A percentile compares a stretch with the other conserved stretches of the same genome.
Conservation (phyloP, 2,329 filamentous ascomycete genomes). For the Hymenoscyphus linearis region DNA sequence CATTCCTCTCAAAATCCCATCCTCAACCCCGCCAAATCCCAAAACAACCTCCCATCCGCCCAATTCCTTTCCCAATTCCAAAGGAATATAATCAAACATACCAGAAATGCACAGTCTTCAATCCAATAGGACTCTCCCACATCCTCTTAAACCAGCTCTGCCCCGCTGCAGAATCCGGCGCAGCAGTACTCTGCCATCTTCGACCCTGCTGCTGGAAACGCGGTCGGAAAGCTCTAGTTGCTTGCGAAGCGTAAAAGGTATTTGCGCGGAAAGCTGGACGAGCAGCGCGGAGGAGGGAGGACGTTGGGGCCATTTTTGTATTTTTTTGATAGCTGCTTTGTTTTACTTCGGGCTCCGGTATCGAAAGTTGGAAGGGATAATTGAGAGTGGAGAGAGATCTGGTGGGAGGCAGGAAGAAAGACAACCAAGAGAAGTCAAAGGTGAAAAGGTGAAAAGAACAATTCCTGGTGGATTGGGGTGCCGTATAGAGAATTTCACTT, state of each 20-base stretch:
- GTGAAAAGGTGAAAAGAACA: not conserved
- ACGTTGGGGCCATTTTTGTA: constrained; percentile 24
- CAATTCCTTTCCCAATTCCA: not conserved
- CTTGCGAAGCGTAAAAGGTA: constrained; percentile 43
- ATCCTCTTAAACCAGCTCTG: constrained; percentile 66
- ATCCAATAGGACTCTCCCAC: constrained; percentile 74
- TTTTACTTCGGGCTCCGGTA: not conserved
- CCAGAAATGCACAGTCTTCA: constrained; percentile 99
- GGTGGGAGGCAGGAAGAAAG: not conserved
- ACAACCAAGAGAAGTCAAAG: not conserved
- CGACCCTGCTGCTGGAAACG: constrained; percentile 41
- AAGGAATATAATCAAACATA: constrained; percentile 37
- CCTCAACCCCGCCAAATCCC: not conserved
- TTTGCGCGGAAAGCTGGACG: constrained; percentile 46
- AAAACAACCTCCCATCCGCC: not conserved
- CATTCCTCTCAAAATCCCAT: not conserved
- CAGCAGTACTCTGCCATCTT: constrained; percentile 64
- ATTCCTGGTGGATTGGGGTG: not conserved
- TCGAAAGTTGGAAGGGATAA: not conserved
- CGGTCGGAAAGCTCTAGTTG: constrained; percentile 39
- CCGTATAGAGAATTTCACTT: no score
- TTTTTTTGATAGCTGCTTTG: not conserved
- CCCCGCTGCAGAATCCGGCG: constrained; percentile 37
- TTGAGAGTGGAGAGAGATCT: not conserved
- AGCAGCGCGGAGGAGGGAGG: constrained; percentile 45